Percentiles rank a stretch among this genome's conserved stretches.
phyloP scores from a whole-genome alignment of 768 basidiomycete species.

The Agrocybe pediades region DNA sequence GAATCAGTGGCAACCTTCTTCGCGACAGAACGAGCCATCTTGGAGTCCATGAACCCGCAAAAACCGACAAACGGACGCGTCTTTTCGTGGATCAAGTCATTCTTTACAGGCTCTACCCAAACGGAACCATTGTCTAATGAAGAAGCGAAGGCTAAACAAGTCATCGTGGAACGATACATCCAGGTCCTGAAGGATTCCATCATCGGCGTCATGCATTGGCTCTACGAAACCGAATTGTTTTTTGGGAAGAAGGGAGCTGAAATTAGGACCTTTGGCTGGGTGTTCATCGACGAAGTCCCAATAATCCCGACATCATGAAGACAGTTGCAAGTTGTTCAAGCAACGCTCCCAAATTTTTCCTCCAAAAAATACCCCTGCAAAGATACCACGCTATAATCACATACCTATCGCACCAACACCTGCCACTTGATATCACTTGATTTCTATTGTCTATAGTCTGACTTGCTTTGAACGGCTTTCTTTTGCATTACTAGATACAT shows the following conservation, averaged over 20 bases:
- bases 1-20: slow-evolving; percentile 37
- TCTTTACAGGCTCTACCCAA: not conserved
- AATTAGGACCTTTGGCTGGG: slow-evolving; percentile 64
- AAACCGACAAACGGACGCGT: slow-evolving; percentile 10
- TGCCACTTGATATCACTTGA: no score
- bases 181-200: slow-evolving; percentile 58
- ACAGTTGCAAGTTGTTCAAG: not conserved
- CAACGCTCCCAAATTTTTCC: no score
- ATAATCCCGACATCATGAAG: not conserved
- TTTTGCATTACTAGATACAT: no score
- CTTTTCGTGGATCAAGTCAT: slow-evolving; percentile 19
- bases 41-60: slow-evolving; percentile 16
- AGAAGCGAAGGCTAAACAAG: slow-evolving; percentile 14
- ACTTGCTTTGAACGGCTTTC: no score
- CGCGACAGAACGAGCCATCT: slow-evolving; percentile 24
- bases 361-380: no score
- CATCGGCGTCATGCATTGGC: slow-evolving; percentile 62
- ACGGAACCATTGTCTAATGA: slow-evolving; percentile 1
- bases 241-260: slow-evolving; percentile 59
- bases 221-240: slow-evolving; percentile 63
- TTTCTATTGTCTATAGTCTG: no score
- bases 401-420: no score
- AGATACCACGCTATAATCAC: no score
- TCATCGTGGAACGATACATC: slow-evolving; percentile 35
- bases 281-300: slow-evolving; percentile 41